Percentiles rank a stretch among this genome's conserved stretches.
These are phyloP conservation scores for Coleophoma cylindrospora DNA, from an alignment of 2,329 filamentous ascomycete species.

Conservation along the genomic window DNA sequence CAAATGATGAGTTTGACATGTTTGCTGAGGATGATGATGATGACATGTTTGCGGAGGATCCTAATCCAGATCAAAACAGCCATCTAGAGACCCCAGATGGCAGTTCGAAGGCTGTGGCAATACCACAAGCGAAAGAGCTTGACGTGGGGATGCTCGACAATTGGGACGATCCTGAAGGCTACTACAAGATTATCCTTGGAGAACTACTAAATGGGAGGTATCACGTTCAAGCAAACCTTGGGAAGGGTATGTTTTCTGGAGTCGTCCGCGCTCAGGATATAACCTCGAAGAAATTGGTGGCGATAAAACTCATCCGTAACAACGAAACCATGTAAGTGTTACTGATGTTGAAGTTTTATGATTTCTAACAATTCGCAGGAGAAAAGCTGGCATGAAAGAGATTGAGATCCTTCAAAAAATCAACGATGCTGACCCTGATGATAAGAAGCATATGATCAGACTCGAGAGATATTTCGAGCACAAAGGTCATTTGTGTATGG, in stretches of 20 bases:
- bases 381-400: conserved; percentile 89
- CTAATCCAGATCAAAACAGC: conserved; percentile 30
- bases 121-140: conserved; percentile 46
- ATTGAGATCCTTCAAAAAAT: conserved; percentile 89
- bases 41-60: conserved; percentile 56
- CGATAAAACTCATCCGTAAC: conserved; percentile 96
- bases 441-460: conserved; percentile 87
- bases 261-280: conserved; percentile 86
- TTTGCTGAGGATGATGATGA: conserved; percentile 78
- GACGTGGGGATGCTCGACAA: conserved; percentile 81
- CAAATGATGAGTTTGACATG: conserved; percentile 74
- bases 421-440: conserved; percentile 77
- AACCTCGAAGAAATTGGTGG: conserved; percentile 70
- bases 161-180: conserved; percentile 89
- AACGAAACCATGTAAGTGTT: conserved; percentile 72
- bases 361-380: conserved; percentile 31
- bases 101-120: conserved; percentile 37
- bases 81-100: conserved; percentile 35
- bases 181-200: conserved; percentile 91
- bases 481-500: conserved; percentile 92
- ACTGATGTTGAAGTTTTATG: neutral
- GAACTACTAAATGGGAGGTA: conserved; percentile 88
- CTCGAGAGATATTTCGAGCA: conserved; percentile 87
- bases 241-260: conserved; percentile 93
- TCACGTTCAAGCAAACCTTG: conserved; percentile 80